Percentiles rank a stretch among this genome's conserved stretches.
Evolutionary conservation across 78 protist species (phyloP).

Genomic region (Tieghemostelium lacteum): DNA sequence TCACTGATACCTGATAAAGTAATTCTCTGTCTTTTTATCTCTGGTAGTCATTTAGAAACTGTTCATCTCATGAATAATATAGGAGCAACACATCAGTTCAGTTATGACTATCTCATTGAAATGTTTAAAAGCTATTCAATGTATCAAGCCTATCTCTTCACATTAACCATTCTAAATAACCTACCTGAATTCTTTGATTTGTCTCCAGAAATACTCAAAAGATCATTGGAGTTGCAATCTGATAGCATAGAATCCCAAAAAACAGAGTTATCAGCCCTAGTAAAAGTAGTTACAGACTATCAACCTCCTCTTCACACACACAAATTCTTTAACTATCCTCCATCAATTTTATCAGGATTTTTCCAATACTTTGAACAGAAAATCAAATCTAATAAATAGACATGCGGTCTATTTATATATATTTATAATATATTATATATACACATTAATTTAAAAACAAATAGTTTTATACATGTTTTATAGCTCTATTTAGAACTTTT

Average conservation of each 20-base stretch:
- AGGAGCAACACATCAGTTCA: conserved; percentile 4
- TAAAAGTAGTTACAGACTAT: neutral
- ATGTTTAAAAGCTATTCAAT: conserved; percentile 19
- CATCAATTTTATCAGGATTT: neutral
- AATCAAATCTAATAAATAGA: too few relatives aligned
- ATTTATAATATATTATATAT: too few relatives aligned
- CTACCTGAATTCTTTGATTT: neutral
- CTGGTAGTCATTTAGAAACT: conserved; percentile 47
- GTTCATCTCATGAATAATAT: conserved; percentile 3
- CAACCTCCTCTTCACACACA: neutral
- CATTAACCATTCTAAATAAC: neutral
- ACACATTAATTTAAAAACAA: too few relatives aligned
- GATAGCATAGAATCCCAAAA: neutral
- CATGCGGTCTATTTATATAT: too few relatives aligned
- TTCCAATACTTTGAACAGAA: too few relatives aligned
- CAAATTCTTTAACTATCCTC: neutral
- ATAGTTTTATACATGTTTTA: too few relatives aligned
- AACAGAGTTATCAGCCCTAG: neutral
- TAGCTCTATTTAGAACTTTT: too few relatives aligned
- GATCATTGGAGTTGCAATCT: neutral
- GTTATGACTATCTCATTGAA: neutral
- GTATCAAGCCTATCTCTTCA: conserved; percentile 32
- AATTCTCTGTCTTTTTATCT: conserved; percentile 42
- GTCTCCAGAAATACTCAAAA: neutral
- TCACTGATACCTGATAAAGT: conserved; percentile 37